Percentiles rank a stretch among this genome's conserved stretches.
Evolutionary conservation across 2,329 filamentous ascomycete species (phyloP).

Genomic region (Aspergillus thermomutatus): DNA sequence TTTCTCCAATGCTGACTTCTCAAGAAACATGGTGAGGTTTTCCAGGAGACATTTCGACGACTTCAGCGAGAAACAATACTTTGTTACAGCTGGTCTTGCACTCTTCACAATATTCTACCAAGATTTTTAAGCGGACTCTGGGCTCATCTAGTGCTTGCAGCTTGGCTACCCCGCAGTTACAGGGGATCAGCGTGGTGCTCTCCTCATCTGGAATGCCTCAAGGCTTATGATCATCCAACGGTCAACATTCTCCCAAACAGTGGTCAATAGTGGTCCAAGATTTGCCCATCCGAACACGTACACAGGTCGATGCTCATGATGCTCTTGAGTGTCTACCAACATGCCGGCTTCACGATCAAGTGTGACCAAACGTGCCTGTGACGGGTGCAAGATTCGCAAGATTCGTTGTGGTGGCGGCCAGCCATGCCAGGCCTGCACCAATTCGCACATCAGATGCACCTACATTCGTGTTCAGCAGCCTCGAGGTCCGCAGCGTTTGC

Average conservation of each 20-base stretch:
- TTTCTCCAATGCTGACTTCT: neutral
- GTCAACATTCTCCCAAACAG: too few relatives aligned
- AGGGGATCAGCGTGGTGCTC: neutral
- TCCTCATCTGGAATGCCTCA: neutral
- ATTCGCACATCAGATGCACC: conserved; percentile 49
- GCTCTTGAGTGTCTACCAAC: neutral
- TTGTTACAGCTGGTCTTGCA: neutral
- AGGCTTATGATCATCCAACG: too few relatives aligned
- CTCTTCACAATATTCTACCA: neutral
- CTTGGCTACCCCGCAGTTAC: neutral
- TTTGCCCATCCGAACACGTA: neutral
- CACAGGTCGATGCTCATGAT: neutral
- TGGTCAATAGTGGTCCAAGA: neutral
- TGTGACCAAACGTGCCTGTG: conserved; percentile 44
- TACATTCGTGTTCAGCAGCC: conserved; percentile 46
- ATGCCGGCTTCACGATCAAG: conserved; percentile 11
- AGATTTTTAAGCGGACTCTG: neutral
- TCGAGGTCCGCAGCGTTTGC: conserved; percentile 46
- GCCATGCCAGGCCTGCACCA: conserved; percentile 47
- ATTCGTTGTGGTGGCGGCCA: conserved; percentile 49
- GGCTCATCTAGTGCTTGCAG: neutral
- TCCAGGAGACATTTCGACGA: neutral
- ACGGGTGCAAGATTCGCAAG: conserved; percentile 54
- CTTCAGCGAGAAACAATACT: neutral
- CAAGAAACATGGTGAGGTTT: neutral